Percentiles rank a stretch among this genome's conserved stretches.
phyloP scores from a whole-genome alignment of 177 flowering plant genomes.

The Vitis hybrid region DNA sequence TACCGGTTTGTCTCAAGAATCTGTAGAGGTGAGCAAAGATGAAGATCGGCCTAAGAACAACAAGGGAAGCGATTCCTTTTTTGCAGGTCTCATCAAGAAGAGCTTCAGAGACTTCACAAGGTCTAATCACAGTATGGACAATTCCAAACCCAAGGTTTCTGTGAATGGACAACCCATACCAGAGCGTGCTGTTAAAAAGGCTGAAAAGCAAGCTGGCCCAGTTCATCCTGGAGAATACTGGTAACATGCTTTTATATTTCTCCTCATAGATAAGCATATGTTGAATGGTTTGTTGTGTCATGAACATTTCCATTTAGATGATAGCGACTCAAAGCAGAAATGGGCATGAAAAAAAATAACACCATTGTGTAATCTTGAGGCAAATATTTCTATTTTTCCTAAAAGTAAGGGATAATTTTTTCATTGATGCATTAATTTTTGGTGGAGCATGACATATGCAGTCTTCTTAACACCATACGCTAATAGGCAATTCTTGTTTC shows the following conservation, averaged over 20 bases:
- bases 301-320: too few species aligned
- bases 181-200: constrained; percentile 52
- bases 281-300: too few species aligned
- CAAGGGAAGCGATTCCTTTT: constrained; percentile 48
- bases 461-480: too few species aligned
- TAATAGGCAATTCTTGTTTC: neutral
- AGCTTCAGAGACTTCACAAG: constrained; percentile 49
- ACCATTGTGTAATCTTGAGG: too few species aligned
- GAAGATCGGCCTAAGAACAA: constrained; percentile 27
- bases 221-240: constrained; percentile 77
- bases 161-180: constrained; percentile 67
- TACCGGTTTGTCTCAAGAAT: constrained; percentile 48
- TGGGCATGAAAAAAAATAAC: too few species aligned
- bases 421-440: neutral
- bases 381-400: neutral
- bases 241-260: constrained; percentile 31
- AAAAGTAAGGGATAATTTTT: neutral
- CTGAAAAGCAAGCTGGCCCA: constrained; percentile 75
- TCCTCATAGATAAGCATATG: neutral
- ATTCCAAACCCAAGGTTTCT: constrained; percentile 34
- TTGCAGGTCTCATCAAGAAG: constrained; percentile 50
- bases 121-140: constrained; percentile 30
- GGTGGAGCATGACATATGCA: neutral
- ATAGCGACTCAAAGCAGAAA: too few species aligned
- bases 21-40: constrained; percentile 39